Base-by-base conservation (phyloP, 208 protist genomes). In the Leishmania martiniquensis region DNA sequence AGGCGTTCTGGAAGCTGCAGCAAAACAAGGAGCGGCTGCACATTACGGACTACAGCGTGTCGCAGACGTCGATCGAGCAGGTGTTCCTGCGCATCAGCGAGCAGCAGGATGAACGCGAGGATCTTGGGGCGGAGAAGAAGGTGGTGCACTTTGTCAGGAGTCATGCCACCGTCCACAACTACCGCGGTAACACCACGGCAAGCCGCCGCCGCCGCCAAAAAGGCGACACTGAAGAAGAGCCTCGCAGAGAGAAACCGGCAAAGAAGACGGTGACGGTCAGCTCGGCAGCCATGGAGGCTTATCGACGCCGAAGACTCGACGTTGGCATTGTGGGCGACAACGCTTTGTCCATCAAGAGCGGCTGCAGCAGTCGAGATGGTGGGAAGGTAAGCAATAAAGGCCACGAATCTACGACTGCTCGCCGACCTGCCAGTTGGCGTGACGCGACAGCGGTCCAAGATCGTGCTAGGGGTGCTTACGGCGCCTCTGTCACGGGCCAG, bases 21-120 rank as follows among this genome's bases (percentile, higher is more conserved):
- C 63, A 85, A 25, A 78, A 90, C 67, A 60, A 72, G 51, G 75
- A 57, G 52, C 29, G 45, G 29, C 78, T 93, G 17, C 57, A 79
- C 17, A 88, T 96, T 39, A 83, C 74, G 2, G 92, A 97, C 85
- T 97, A 97, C 86, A 85, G 80, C 51, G 80, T 98, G 17, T 90
- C 80, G 25, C 89, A 98, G 78, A 93, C 91, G 42, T 94, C 88
- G 20, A 88, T 97, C 67, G 93, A 97, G 74, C 91, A 96, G 72
- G 91, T 98, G 10, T 97, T 96, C 78, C 37, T 96, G 34, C 83
- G 82, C 72, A 95, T 95, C 45, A 91, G 83, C 68, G 84, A 89
- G 71, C 80, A 87, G 77, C 77, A 85, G 71, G 85, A 89, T 54
- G 71, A 73, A 51, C 84, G 80, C 5, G 85, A 82, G n/a, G 81